These are phyloP conservation scores for Starmerella bacillaris DNA, from an alignment of 805 yeast genomes.

Conservation along the genomic window DNA sequence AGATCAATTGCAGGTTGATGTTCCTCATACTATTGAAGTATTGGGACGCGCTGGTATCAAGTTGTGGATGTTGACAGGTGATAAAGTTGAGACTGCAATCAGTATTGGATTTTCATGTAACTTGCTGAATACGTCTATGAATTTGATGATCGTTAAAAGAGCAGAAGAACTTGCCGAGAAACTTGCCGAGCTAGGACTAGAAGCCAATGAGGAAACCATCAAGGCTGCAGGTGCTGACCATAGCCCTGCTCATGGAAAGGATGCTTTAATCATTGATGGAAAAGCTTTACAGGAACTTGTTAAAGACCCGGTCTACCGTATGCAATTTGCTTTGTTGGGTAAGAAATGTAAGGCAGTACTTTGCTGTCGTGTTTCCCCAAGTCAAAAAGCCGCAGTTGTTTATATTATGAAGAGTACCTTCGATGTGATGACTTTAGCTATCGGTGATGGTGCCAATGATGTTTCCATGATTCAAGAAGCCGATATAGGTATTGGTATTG, in stretches of 20 bases:
- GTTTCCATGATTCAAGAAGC: constrained; percentile 82
- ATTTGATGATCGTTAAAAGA: constrained; percentile 28
- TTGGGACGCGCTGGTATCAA: constrained; percentile 59
- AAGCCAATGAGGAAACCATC: constrained; percentile 27
- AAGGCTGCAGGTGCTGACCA: constrained; percentile 41
- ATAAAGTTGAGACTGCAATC: constrained; percentile 67
- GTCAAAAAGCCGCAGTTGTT: constrained; percentile 66
- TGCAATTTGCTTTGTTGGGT: constrained; percentile 49
- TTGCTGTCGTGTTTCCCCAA: constrained; percentile 71
- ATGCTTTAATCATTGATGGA: constrained; percentile 57
- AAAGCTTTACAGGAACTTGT: constrained; percentile 36
- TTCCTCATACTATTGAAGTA: constrained; percentile 51
- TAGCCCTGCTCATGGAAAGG: constrained; percentile 38
- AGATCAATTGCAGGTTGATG: constrained; percentile 61
- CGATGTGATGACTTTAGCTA: constrained; percentile 59
- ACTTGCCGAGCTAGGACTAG: constrained; percentile 29
- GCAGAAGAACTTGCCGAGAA: constrained; percentile 32
- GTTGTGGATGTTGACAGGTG: constrained; percentile 72
- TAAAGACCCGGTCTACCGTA: constrained; percentile 22
- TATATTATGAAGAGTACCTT: constrained; percentile 43
- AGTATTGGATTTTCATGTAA: constrained; percentile 70
- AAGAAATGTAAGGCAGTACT: constrained; percentile 63
- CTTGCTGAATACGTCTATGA: constrained; percentile 48
- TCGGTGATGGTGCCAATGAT: constrained; percentile 78
- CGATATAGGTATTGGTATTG: constrained; percentile 70